Conservation (phyloP, 106 monocot species). For the Cymbidium sinense region DNA sequence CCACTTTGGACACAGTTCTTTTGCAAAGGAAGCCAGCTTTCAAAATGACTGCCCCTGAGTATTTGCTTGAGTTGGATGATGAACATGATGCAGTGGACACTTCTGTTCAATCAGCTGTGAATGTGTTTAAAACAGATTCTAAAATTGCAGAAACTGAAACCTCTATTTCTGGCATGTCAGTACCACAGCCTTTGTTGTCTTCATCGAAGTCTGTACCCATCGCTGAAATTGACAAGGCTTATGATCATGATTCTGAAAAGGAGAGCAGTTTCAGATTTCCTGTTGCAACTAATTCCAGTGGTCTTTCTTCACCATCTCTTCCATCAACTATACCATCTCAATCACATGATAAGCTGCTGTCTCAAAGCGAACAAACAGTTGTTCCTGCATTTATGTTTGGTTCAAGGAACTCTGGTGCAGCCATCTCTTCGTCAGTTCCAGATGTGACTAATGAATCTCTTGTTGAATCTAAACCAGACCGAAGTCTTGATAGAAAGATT, state of each 20-base stretch:
- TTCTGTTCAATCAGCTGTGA: constrained; percentile 8
- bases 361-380: constrained; percentile 11
- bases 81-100: constrained; percentile 8
- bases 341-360: constrained; percentile 11
- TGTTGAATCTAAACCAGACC: constrained; percentile 8
- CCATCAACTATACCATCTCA: no score
- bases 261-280: constrained; percentile 29
- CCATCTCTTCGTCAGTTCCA: constrained; percentile 9
- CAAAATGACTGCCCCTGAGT: constrained; percentile 37
- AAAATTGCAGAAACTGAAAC: constrained; percentile 1
- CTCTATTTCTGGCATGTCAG: constrained; percentile 8
- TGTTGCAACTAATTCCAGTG: constrained; percentile 10
- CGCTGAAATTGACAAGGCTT: background rate
- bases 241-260: constrained; percentile 11
- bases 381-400: constrained; percentile 21
- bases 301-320: background rate
- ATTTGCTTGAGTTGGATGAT: constrained; percentile 38
- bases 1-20: constrained; percentile 10
- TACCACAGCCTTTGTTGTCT: background rate
- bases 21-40: constrained; percentile 21
- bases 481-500: background rate
- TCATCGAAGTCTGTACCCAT: constrained; percentile 2
- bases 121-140: constrained; percentile 6
- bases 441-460: constrained; percentile 9
- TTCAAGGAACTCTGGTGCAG: constrained; percentile 7